Percentiles rank a stretch among this genome's conserved stretches.
Conservation (phyloP, 2,329 filamentous ascomycete genomes). For the Diaporthe humulicola region DNA sequence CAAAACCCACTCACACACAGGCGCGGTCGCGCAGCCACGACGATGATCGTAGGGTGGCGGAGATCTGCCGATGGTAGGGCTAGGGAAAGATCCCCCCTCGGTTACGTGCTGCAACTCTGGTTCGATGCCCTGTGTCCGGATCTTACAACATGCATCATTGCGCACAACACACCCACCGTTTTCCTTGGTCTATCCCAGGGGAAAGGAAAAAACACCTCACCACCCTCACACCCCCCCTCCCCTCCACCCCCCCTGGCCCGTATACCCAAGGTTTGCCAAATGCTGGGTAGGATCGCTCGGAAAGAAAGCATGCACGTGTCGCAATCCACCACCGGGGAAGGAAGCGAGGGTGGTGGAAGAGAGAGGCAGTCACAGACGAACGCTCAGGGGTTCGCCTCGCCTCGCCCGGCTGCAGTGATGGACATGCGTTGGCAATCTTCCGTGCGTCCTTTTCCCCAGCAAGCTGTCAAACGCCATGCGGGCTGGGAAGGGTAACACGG, state of each 20-base stretch:
- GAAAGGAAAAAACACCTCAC: not conserved
- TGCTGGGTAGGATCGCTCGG: constrained; percentile 20
- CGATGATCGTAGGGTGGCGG: not conserved
- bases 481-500: constrained; percentile 3
- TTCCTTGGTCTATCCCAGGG: not conserved
- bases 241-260: not conserved
- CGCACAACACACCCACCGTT: constrained; percentile 12
- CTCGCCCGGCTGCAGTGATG: constrained; percentile 1
- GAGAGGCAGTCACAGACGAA: constrained; percentile 8
- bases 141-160: constrained; percentile 8
- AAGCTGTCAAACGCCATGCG: constrained; percentile 20
- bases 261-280: not conserved
- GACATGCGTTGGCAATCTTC: not conserved
- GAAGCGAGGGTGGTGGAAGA: not conserved
- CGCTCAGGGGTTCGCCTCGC: not conserved
- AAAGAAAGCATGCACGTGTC: constrained; percentile 10
- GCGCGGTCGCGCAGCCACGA: not conserved
- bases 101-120: not conserved
- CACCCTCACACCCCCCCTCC: not conserved
- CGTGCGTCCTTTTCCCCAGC: not conserved
- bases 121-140: constrained; percentile 12
- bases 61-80: constrained; percentile 31
- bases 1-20: not conserved
- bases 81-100: constrained; percentile 17
- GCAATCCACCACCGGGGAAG: not conserved